Percentiles rank a stretch among this genome's conserved stretches.
Conservation (phyloP, 352 stramenopile species). For the Phytophthora foliorum region DNA sequence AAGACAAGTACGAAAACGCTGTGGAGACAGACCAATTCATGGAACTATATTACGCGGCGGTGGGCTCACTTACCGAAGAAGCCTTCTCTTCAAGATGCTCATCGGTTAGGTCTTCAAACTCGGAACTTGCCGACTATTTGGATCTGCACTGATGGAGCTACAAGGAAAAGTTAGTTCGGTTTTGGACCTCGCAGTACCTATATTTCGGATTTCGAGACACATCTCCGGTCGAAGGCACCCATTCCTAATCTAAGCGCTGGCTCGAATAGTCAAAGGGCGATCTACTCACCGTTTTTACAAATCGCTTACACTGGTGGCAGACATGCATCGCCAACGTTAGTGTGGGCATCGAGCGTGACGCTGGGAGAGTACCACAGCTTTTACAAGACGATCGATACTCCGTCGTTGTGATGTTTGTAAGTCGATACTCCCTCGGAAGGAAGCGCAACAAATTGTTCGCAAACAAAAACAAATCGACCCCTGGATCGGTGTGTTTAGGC, state of each 20-base stretch:
- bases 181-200: slow-evolving; percentile 10
- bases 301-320: too few species aligned
- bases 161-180: slow-evolving; percentile 4
- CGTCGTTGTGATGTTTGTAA: too few species aligned
- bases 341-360: too few species aligned
- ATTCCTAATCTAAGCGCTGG: slow-evolving; percentile 15
- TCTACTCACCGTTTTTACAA: too few species aligned
- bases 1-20: slow-evolving; percentile 21
- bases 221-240: slow-evolving; percentile 9
- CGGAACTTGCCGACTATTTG: slow-evolving; percentile 7
- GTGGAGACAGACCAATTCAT: slow-evolving; percentile 7
- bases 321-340: too few species aligned
- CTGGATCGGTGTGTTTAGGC: too few species aligned
- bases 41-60: slow-evolving; percentile 5
- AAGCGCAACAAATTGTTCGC: too few species aligned
- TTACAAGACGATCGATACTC: too few species aligned
- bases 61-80: neutral
- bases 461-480: too few species aligned
- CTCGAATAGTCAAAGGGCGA: slow-evolving; percentile 9
- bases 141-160: slow-evolving; percentile 20
- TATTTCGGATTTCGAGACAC: slow-evolving; percentile 17
- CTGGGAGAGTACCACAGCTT: too few species aligned
- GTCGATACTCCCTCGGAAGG: too few species aligned
- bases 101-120: neutral
- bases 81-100: neutral